These are phyloP conservation scores for Paramecium caudatum DNA, from an alignment of 73 alveolate genomes.

Conservation along the genomic window DNA sequence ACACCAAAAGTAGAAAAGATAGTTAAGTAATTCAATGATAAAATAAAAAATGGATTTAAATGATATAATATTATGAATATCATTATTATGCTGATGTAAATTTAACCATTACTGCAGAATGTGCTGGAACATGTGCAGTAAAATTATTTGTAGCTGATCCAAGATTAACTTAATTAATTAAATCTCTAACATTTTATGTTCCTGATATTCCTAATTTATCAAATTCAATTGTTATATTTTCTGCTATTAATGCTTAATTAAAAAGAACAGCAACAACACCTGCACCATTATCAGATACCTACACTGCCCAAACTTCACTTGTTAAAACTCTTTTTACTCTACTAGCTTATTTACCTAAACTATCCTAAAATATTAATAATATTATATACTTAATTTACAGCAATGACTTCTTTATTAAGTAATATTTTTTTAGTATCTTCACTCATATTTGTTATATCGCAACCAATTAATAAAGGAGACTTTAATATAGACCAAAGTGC, in stretches of 20 bases:
- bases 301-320: slow-evolving; percentile 58
- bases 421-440: slow-evolving; percentile 83
- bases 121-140: slow-evolving; percentile 43
- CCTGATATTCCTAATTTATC: slow-evolving; percentile 55
- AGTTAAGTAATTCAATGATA: slow-evolving; percentile 43
- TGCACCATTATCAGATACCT: slow-evolving; percentile 45
- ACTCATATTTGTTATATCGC: slow-evolving; percentile 88
- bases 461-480: slow-evolving; percentile 97
- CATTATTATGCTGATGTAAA: not conserved
- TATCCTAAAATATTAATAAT: slow-evolving; percentile 79
- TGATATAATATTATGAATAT: not conserved
- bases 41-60: not conserved
- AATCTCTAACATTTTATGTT: slow-evolving; percentile 46
- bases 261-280: slow-evolving; percentile 69
- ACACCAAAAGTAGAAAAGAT: slow-evolving; percentile 71
- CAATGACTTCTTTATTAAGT: slow-evolving; percentile 91
- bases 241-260: slow-evolving; percentile 23
- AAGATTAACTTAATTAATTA: slow-evolving; percentile 35
- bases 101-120: slow-evolving; percentile 59
- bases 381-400: slow-evolving; percentile 80
- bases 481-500: slow-evolving; percentile 98
- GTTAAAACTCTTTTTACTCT: slow-evolving; percentile 64
- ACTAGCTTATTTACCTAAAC: slow-evolving; percentile 92
- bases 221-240: slow-evolving; percentile 11
- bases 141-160: not conserved